Conservation (phyloP, 306 rosid species). For the Trichosanthes cucumerina region DNA sequence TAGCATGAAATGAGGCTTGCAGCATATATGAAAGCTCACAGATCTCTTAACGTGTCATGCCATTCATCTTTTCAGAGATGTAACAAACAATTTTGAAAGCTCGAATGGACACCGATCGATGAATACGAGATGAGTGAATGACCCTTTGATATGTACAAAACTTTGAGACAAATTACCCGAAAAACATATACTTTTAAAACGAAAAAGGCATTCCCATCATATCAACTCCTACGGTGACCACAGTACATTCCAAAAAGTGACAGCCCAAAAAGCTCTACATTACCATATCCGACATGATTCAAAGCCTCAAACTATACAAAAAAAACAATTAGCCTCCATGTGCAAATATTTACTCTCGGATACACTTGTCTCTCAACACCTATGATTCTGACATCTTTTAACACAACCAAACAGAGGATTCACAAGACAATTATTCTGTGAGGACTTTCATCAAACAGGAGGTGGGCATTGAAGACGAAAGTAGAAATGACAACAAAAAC, state of each 20-base stretch:
- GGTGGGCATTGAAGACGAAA: not conserved
- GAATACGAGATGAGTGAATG: not conserved
- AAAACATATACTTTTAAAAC: not conserved
- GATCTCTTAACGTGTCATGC: not conserved
- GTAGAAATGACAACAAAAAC: conserved; percentile 8
- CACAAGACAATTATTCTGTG: not conserved
- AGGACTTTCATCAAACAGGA: not conserved
- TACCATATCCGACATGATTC: conserved; percentile 7
- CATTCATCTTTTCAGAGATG: not conserved
- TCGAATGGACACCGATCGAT: not conserved
- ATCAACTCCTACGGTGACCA: not conserved
- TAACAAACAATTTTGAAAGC: not conserved
- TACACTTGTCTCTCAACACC: not conserved
- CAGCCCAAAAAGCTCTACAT: not conserved
- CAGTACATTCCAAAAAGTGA: conserved; percentile 10
- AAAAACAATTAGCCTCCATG: not conserved
- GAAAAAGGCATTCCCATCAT: not conserved
- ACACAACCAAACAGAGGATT: conserved; percentile 7
- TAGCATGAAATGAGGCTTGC: not conserved
- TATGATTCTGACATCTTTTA: conserved; percentile 4
- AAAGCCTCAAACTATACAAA: not conserved
- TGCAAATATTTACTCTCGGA: not conserved
- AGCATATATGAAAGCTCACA: not conserved
- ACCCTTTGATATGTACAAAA: not conserved
- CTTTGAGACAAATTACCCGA: not conserved